phyloP scores from a whole-genome alignment of 345 rosid genomes.

The Litchi chinensis region DNA sequence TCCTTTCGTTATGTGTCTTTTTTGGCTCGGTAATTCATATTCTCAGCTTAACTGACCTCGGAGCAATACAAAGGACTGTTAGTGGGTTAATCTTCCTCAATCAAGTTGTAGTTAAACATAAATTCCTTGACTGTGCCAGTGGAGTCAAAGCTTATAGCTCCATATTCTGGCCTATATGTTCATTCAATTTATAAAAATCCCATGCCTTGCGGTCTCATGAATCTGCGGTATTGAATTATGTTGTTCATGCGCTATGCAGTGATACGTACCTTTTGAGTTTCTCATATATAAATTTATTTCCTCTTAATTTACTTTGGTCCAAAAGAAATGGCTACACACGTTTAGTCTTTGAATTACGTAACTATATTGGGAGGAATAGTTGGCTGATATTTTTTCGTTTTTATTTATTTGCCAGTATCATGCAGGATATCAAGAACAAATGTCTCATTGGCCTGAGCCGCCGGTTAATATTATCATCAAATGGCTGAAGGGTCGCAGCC shows the following conservation, averaged over 20 bases:
- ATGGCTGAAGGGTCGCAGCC: conserved; percentile 63
- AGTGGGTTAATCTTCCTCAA: background rate
- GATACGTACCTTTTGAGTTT: background rate
- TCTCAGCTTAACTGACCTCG: background rate
- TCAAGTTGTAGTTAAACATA: background rate
- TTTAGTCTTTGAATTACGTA: background rate
- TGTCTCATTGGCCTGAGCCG: conserved; percentile 93
- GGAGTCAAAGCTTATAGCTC: background rate
- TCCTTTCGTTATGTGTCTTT: background rate
- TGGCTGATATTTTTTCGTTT: conserved; percentile 5
- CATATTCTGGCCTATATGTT: background rate
- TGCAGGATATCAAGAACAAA: conserved; percentile 91
- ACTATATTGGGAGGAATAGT: conserved; percentile 11
- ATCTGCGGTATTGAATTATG: background rate
- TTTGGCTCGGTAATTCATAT: background rate
- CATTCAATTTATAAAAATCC: background rate
- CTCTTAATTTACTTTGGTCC: background rate
- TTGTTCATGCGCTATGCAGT: background rate
- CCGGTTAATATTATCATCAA: conserved; percentile 74
- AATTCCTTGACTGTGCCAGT: background rate
- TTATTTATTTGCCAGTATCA: conserved; percentile 73
- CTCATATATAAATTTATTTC: background rate
- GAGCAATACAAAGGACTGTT: background rate
- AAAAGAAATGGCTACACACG: background rate
- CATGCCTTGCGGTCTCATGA: background rate